phyloP scores from a whole-genome alignment of 805 yeast species.

The Wickerhamomyces subpelliculosus region DNA sequence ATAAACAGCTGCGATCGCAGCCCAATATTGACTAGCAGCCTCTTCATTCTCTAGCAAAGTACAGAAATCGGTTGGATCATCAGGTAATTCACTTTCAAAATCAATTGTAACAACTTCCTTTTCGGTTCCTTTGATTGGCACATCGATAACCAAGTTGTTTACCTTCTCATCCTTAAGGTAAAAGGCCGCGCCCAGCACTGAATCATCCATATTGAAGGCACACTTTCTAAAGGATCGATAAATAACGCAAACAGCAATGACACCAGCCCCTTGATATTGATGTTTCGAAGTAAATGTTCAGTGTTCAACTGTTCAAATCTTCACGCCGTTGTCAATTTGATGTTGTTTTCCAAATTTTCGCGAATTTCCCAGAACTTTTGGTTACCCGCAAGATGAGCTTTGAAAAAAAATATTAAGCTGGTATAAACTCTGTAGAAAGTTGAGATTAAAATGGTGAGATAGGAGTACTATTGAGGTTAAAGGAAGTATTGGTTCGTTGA shows the following conservation, averaged over 20 bases:
- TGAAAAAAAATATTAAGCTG: neutral
- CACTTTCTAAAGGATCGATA: no score
- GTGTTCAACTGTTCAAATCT: no score
- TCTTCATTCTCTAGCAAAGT: slow-evolving; percentile 74
- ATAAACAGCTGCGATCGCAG: slow-evolving; percentile 75
- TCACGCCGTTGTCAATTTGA: no score
- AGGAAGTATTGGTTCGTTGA: no score
- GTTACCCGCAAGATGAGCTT: neutral
- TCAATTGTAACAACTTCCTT: slow-evolving; percentile 86
- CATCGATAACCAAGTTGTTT: slow-evolving; percentile 26
- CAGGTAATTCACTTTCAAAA: slow-evolving; percentile 75
- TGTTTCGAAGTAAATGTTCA: no score
- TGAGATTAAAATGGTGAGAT: no score
- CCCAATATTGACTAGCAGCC: slow-evolving; percentile 74
- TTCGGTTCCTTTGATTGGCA: slow-evolving; percentile 69
- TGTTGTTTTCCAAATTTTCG: neutral
- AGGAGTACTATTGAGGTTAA: no score
- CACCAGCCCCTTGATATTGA: no score
- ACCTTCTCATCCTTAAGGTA: slow-evolving; percentile 2
- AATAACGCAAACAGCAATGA: no score
- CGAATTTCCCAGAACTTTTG: neutral
- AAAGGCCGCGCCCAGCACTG: slow-evolving; percentile 5
- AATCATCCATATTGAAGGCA: neutral
- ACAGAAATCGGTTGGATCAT: slow-evolving; percentile 79
- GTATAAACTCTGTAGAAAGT: no score